Conservation (phyloP, 176 grass and related monocot genomes). For the Eragrostis nindensis region DNA sequence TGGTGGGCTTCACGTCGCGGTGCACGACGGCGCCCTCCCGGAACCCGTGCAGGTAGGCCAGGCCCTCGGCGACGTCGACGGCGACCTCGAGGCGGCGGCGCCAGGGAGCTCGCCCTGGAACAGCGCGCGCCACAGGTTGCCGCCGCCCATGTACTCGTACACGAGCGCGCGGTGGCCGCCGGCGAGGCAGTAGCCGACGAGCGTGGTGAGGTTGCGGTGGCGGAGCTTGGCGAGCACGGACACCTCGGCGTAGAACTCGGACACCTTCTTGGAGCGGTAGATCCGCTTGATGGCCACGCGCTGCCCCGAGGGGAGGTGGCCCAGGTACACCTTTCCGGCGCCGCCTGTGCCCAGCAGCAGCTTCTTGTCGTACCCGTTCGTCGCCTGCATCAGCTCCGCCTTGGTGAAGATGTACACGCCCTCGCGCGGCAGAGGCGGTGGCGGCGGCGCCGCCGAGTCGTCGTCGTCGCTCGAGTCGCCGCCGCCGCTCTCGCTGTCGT, state of each 20-base stretch:
- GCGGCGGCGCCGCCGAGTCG: not conserved
- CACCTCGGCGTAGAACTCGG: conserved; percentile 73
- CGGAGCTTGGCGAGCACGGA: conserved; percentile 74
- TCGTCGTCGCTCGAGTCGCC: not conserved
- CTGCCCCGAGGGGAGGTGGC: conserved; percentile 62
- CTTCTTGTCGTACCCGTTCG: conserved; percentile 57
- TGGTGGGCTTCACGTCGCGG: conserved; percentile 79
- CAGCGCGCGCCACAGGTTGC: conserved; percentile 65
- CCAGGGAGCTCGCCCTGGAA: conserved; percentile 49
- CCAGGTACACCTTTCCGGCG: conserved; percentile 72
- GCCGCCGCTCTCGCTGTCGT: not conserved
- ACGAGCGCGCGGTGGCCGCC: conserved; percentile 51
- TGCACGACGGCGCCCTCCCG: conserved; percentile 65
- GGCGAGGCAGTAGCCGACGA: conserved; percentile 63
- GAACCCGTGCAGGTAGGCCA: conserved; percentile 71
- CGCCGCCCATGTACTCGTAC: conserved; percentile 79
- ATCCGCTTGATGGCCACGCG: conserved; percentile 74
- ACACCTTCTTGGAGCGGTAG: conserved; percentile 55
- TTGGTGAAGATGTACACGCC: conserved; percentile 82
- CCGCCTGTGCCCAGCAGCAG: conserved; percentile 63
- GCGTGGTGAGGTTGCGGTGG: conserved; percentile 63
- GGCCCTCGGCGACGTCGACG: conserved; percentile 59
- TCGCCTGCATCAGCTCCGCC: conserved; percentile 62
- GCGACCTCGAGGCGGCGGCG: conserved; percentile 52
- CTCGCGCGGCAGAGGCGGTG: conserved; percentile 50